Evolutionary conservation across 768 basidiomycete genomes (phyloP).

Genomic region (Tricholoma matsutake): DNA sequence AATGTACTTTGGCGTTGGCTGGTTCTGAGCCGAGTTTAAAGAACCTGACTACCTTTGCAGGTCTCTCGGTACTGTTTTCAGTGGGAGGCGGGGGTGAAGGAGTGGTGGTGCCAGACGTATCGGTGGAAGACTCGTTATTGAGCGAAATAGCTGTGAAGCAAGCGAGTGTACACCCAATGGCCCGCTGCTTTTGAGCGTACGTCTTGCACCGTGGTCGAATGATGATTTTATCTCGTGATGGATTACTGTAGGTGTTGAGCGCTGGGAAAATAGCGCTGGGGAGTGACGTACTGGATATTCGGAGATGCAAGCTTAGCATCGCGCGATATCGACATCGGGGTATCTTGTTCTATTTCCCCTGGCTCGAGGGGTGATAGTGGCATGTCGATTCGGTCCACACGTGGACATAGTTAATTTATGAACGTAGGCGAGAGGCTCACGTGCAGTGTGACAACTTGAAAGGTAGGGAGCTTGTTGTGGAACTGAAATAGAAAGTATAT

Average conservation of each 20-base stretch:
- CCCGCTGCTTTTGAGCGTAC: slow-evolving; percentile 3
- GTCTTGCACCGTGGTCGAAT: slow-evolving; percentile 12
- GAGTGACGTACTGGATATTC: slow-evolving; percentile 7
- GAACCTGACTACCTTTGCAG: background rate
- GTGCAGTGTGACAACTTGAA: no score
- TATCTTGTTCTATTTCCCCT: background rate
- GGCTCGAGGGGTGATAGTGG: background rate
- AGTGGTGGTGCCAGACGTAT: background rate
- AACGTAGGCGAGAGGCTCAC: no score
- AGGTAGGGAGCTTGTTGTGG: no score
- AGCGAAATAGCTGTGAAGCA: slow-evolving; percentile 6
- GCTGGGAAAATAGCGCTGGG: background rate
- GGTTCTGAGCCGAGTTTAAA: background rate
- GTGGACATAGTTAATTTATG: no score
- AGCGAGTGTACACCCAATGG: slow-evolving; percentile 3
- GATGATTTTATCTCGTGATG: slow-evolving; percentile 10
- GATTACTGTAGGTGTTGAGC: background rate
- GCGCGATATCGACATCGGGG: background rate
- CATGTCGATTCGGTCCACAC: no score
- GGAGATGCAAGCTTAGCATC: background rate
- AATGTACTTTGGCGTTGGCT: background rate
- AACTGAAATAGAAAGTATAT: no score
- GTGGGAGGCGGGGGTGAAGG: background rate
- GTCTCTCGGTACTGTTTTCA: background rate
- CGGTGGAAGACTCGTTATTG: background rate